These are phyloP conservation scores for Ogataea kodamae DNA, from an alignment of 805 yeast genomes.

Conservation along the genomic window DNA sequence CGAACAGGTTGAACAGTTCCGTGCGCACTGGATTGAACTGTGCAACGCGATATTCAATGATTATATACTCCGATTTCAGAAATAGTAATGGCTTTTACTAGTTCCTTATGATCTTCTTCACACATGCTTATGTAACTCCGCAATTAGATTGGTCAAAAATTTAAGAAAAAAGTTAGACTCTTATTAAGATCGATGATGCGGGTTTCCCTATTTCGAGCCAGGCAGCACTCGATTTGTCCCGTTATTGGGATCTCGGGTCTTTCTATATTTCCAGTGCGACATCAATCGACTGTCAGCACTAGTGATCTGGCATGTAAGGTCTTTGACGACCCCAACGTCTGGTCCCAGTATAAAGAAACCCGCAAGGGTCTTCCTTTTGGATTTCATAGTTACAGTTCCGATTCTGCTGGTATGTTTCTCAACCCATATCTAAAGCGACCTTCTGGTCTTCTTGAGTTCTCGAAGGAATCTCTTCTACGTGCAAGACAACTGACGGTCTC, in stretches of 20 bases:
- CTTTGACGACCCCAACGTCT: constrained; percentile 60
- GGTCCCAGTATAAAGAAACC: constrained; percentile 45
- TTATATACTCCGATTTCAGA: constrained; percentile 7
- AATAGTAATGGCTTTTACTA: constrained; percentile 2
- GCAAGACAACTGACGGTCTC: constrained; percentile 61
- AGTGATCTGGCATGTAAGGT: constrained; percentile 40
- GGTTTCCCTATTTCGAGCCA: no score
- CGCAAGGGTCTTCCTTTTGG: constrained; percentile 17
- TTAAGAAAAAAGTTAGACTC: background rate
- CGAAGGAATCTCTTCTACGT: constrained; percentile 55
- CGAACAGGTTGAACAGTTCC: constrained; percentile 15
- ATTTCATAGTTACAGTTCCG: constrained; percentile 25
- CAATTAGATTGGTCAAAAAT: constrained; percentile 7
- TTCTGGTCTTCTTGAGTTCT: constrained; percentile 64
- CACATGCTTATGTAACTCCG: constrained; percentile 6
- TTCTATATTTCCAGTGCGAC: no score
- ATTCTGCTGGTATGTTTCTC: constrained; percentile 62
- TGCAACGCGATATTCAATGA: constrained; percentile 24
- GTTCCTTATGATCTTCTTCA: background rate
- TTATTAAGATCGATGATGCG: no score
- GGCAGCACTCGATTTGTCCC: no score
- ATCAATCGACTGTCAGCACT: background rate
- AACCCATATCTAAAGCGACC: constrained; percentile 71
- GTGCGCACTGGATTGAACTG: constrained; percentile 19
- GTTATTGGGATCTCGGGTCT: no score